Percentiles rank a stretch among this genome's conserved stretches.
These are phyloP conservation scores for Nissolia schottii DNA, from an alignment of 306 rosid genomes.

Conservation along the genomic window DNA sequence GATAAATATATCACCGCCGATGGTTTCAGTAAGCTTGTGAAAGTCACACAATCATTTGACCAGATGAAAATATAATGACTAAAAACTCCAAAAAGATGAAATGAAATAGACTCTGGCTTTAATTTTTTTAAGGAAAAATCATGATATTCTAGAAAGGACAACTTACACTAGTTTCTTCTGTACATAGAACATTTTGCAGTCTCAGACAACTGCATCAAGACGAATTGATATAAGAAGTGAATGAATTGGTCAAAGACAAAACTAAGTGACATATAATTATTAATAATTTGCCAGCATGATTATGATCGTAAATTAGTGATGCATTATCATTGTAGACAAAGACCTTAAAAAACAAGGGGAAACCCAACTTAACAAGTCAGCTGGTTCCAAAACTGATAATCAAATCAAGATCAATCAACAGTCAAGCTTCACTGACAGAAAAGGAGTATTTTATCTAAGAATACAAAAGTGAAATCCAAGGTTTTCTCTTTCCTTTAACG, in stretches of 20 bases:
- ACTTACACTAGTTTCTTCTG: slow-evolving; percentile 71
- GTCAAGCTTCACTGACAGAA: slow-evolving; percentile 3
- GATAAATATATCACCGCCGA: not conserved
- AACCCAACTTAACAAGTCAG: not conserved
- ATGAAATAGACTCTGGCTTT: not conserved
- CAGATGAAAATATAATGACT: slow-evolving; percentile 11
- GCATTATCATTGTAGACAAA: not conserved
- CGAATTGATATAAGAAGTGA: slow-evolving; percentile 23
- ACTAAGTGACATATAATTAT: not conserved
- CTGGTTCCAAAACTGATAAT: slow-evolving; percentile 12
- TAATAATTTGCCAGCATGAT: not conserved
- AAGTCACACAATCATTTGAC: slow-evolving; percentile 15
- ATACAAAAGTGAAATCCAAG: slow-evolving; percentile 14
- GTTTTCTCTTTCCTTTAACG: not conserved
- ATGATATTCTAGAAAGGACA: slow-evolving; percentile 18
- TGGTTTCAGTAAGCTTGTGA: not conserved
- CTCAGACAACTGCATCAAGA: slow-evolving; percentile 58
- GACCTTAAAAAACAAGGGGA: not conserved
- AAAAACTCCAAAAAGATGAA: slow-evolving; percentile 1
- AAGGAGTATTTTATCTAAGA: slow-evolving; percentile 11
- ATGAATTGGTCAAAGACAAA: slow-evolving; percentile 13
- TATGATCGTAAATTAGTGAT: not conserved
- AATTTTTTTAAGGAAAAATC: no score
- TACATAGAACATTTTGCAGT: slow-evolving; percentile 65
- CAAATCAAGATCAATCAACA: slow-evolving; percentile 1